Conservation (phyloP, 768 basidiomycete genomes). For the Melanogaster broomeanus region DNA sequence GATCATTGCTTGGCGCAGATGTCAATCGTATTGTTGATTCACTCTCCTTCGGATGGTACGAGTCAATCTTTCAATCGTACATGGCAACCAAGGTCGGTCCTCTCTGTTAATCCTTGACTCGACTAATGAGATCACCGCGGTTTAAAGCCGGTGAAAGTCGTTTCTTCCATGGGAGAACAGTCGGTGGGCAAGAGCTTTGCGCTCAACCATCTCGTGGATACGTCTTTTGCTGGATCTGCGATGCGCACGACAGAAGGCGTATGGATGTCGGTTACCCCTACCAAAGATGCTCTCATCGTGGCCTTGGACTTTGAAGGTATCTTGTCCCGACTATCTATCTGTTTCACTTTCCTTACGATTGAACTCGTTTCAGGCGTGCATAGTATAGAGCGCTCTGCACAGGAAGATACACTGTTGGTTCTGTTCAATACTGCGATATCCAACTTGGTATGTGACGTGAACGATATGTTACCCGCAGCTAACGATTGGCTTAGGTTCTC, state of each 20-base stretch:
- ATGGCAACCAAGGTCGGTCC: slow-evolving; percentile 51
- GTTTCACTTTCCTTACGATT: background rate
- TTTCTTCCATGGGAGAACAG: slow-evolving; percentile 71
- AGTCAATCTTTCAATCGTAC: slow-evolving; percentile 63
- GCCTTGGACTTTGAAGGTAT: slow-evolving; percentile 65
- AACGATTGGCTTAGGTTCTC: slow-evolving; percentile 40
- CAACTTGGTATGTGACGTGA: slow-evolving; percentile 45
- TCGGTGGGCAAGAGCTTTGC: slow-evolving; percentile 64
- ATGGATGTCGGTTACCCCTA: slow-evolving; percentile 69
- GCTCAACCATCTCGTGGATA: slow-evolving; percentile 61
- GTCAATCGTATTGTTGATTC: slow-evolving; percentile 56
- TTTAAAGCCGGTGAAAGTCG: slow-evolving; percentile 63
- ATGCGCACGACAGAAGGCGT: slow-evolving; percentile 71
- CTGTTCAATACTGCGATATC: slow-evolving; percentile 68
- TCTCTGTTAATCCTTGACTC: fast-evolving
- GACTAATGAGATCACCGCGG: background rate
- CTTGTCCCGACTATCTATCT: slow-evolving; percentile 5
- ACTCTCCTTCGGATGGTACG: slow-evolving; percentile 65
- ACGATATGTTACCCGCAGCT: background rate
- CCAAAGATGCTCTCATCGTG: slow-evolving; percentile 52
- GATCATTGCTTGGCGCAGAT: slow-evolving; percentile 57
- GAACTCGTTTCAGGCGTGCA: slow-evolving; percentile 46
- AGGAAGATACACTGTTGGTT: slow-evolving; percentile 64
- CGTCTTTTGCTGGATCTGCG: slow-evolving; percentile 65
- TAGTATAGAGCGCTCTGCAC: slow-evolving; percentile 61